Evolutionary conservation across 1,284 basidiomycete species (phyloP), one percentile per base, ranked within the genome.

Genomic region (Ganoderma lucidum): DNA sequence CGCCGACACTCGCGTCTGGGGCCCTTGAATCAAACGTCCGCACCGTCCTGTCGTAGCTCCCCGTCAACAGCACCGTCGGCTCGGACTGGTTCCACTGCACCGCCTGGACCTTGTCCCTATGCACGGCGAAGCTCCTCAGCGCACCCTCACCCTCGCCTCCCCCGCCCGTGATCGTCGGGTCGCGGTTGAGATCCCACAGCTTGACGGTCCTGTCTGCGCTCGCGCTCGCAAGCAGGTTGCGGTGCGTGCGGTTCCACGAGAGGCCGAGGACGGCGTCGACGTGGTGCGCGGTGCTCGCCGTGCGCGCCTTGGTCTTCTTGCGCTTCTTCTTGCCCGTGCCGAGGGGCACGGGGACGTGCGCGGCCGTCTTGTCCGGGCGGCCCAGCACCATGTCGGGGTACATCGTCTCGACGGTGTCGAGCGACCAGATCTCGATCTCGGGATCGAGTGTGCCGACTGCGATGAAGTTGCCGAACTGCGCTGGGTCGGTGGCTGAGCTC

Each of bases 361-460:
- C 89, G 64, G 91, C 88, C n/a, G 94, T 93, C 77, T 92, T 90
- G 78, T 97, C 92, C 3, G 94, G 92, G 55, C 95, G 90, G 12
- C 98, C 98, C 35, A 99, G 90, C 66, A 99, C 91, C 68, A 93
- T 92, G 73, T 94, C 90, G 0, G 98, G 98, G 79, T 98, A 99
- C 84, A 99, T 93, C 12, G 95, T 92, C 77, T 99, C 98, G 65
- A 99, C 88, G 32, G 93, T 87, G 79, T 99, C 97, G 73, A 99
- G 87, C 56, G 95, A 96, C 96, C 97, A 99, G 75, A 99, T 96
- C 81, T 99, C 98, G 75, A 99, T 99, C 78, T 97, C 96, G 17
- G 97, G 97, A 75, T 99, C 97, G 75, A 99, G 92, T 3, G 96
- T 97, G 12, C 97, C 97, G 17, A 99, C 97, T 1, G 98, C 98